Evolutionary conservation across 148 eudicot species (phyloP).

Genomic region (Cornus kousa): DNA sequence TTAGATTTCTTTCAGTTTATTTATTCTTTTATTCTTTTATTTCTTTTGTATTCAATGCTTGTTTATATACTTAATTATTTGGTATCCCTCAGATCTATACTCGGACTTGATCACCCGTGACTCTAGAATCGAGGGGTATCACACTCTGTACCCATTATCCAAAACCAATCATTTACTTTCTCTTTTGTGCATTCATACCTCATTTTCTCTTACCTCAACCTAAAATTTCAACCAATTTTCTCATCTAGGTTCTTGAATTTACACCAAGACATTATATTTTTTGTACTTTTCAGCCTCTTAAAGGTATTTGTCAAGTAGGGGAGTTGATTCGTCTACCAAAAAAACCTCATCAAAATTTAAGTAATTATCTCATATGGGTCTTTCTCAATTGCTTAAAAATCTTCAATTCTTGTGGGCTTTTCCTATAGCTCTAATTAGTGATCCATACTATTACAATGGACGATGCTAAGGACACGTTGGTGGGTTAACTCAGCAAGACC

Average conservation of each 20-base stretch:
- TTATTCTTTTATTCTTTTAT: no score
- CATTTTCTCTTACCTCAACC: no score
- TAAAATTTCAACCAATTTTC: not conserved
- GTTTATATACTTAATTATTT: no score
- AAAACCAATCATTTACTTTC: no score
- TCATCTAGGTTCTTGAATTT: not conserved
- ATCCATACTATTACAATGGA: constrained; percentile 33
- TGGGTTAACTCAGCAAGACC: constrained; percentile 42
- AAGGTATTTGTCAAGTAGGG: not conserved
- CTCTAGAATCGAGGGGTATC: no score
- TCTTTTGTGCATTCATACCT: no score
- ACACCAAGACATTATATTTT: not conserved
- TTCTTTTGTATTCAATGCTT: no score
- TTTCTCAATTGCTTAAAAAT: constrained; percentile 3
- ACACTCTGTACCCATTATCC: no score
- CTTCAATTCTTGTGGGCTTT: not conserved
- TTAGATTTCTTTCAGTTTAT: no score
- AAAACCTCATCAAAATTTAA: not conserved
- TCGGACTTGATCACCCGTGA: no score
- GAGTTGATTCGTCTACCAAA: not conserved
- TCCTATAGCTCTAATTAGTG: not conserved
- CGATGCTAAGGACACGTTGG: constrained; percentile 23
- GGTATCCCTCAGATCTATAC: no score
- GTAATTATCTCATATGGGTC: constrained; percentile 10
- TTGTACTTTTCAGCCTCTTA: not conserved